Conservation (phyloP, 2,329 filamentous ascomycete species). For the Sarocladium strictum region DNA sequence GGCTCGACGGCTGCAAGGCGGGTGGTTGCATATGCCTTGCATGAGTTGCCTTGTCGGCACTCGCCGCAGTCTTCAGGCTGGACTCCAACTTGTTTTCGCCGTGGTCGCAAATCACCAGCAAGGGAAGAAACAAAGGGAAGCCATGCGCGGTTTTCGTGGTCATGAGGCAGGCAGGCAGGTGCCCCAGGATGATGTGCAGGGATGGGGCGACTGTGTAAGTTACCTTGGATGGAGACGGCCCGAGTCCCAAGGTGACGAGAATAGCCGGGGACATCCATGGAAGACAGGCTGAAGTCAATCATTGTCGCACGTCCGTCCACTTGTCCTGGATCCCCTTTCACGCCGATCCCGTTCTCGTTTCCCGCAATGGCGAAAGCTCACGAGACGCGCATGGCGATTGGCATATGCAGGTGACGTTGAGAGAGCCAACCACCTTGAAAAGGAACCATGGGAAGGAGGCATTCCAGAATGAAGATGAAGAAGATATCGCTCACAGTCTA, state of each 20-base stretch:
- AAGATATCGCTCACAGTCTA: neutral
- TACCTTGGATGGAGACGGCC: neutral
- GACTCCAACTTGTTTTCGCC: no score
- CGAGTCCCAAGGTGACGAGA: neutral
- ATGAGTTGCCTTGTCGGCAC: neutral
- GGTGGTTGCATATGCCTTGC: conserved; percentile 5
- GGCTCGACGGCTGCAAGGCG: conserved; percentile 2
- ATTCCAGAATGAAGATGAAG: neutral
- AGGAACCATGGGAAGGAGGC: no score
- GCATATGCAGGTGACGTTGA: neutral
- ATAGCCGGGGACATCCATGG: neutral
- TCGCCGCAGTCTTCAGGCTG: neutral
- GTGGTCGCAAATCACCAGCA: no score
- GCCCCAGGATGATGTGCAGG: neutral
- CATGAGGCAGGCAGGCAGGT: neutral
- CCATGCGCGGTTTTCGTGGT: neutral
- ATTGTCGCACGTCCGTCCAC: neutral
- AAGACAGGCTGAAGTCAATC: neutral
- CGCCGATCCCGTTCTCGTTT: neutral
- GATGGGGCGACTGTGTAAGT: neutral
- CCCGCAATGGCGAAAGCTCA: neutral
- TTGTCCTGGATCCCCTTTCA: neutral
- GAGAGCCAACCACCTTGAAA: neutral
- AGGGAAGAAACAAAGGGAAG: no score
- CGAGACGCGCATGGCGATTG: neutral